These are phyloP conservation scores for Kalmanozyma brasiliensis DNA, from an alignment of 1,284 basidiomycete genomes.

Conservation along the genomic window DNA sequence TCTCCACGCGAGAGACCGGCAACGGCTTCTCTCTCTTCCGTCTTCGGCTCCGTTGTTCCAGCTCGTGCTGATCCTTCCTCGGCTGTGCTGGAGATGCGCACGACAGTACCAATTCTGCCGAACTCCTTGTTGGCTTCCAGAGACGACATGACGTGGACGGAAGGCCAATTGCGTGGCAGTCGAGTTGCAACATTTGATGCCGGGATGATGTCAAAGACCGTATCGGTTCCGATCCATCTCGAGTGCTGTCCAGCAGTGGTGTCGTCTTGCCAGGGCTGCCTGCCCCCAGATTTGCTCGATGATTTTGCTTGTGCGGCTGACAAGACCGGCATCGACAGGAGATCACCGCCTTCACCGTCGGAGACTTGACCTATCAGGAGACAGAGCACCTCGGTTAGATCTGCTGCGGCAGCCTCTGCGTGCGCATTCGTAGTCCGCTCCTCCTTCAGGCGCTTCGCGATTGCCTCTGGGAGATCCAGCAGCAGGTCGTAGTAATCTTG, in stretches of 20 bases:
- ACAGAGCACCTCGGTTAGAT: constrained; percentile 26
- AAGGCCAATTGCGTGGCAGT: constrained; percentile 37
- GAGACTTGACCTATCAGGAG: constrained; percentile 19
- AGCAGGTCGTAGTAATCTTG: constrained; percentile 36
- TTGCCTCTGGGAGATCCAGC: constrained; percentile 18
- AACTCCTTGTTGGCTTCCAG: constrained; percentile 45
- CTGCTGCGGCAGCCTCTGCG: constrained; percentile 18
- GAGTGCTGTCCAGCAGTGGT: neutral
- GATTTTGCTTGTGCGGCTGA: neutral
- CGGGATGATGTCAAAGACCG: constrained; percentile 40
- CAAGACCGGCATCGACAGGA: neutral
- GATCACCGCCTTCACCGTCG: neutral
- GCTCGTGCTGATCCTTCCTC: neutral
- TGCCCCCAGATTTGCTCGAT: neutral
- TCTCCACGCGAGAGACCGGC: constrained; percentile 43
- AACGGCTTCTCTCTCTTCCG: constrained; percentile 12
- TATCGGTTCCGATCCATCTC: neutral
- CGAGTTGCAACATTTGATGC: constrained; percentile 11
- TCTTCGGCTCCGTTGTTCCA: neutral
- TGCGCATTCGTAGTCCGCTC: constrained; percentile 8
- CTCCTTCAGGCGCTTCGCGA: constrained; percentile 17
- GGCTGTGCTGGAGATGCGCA: constrained; percentile 12
- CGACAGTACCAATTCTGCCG: constrained; percentile 29
- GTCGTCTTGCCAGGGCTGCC: constrained; percentile 9
- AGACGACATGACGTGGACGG: constrained; percentile 34